Evolutionary conservation across 1,284 basidiomycete genomes (phyloP).

Genomic region (Tylopilus sp.): DNA sequence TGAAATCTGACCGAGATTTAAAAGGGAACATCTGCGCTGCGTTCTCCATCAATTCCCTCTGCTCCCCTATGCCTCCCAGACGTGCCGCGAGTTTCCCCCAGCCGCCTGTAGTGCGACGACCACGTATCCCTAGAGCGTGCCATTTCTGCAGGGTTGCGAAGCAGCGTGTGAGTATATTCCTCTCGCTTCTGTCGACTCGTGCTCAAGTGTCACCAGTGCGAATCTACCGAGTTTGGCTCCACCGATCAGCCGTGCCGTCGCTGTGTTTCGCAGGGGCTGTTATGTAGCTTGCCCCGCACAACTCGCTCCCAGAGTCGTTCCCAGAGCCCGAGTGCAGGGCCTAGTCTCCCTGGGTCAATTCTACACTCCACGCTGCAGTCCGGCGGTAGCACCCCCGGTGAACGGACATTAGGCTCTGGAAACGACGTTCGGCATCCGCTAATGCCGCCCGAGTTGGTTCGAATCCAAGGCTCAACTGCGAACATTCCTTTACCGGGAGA

Average conservation of each 20-base stretch:
- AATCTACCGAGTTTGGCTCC: conserved; percentile 25
- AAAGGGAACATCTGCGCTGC: conserved; percentile 19
- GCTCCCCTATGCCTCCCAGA: conserved; percentile 21
- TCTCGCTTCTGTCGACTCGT: neutral
- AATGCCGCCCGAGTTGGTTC: conserved; percentile 18
- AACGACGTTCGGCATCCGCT: conserved; percentile 6
- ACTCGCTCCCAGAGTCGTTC: conserved; percentile 40
- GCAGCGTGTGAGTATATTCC: conserved; percentile 26
- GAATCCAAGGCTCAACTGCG: conserved; percentile 1
- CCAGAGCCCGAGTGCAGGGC: conserved; percentile 33
- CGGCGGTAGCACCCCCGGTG: conserved; percentile 17
- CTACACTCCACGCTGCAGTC: conserved; percentile 13
- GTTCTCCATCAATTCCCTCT: conserved; percentile 20
- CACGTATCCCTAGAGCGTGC: conserved; percentile 31
- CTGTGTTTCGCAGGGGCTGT: conserved; percentile 21
- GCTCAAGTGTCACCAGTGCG: conserved; percentile 31
- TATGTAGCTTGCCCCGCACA: conserved; percentile 20
- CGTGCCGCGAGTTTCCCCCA: conserved; percentile 19
- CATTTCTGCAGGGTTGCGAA: conserved; percentile 28
- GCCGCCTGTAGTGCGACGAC: conserved; percentile 24
- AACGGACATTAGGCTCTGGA: conserved; percentile 6
- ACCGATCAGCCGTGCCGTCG: conserved; percentile 35
- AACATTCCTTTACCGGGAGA: conserved; percentile 7
- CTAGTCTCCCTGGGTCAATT: conserved; percentile 12
- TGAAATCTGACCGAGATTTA: conserved; percentile 29